Conservation (phyloP, 2,329 filamentous ascomycete genomes). For the Phoma sp. region DNA sequence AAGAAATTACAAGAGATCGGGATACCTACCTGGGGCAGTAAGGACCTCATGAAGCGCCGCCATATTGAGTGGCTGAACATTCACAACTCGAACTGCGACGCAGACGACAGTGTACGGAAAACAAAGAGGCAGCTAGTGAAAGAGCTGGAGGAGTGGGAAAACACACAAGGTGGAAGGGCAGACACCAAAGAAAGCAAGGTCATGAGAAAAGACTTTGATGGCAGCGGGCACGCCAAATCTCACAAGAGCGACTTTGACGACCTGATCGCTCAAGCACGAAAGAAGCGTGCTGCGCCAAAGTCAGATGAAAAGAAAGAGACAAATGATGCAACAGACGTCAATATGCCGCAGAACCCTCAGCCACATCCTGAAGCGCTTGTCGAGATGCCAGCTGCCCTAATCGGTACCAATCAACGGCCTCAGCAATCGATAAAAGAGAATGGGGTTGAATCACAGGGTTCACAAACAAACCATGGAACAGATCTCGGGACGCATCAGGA, state of each 20-base stretch:
- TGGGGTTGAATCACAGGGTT: constrained; percentile 12
- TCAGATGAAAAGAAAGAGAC: constrained; percentile 23
- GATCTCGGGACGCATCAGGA: constrained; percentile 30
- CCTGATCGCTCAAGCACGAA: constrained; percentile 78
- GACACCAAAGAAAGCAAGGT: constrained; percentile 57
- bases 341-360: no score
- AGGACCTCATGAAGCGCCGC: constrained; percentile 74
- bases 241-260: constrained; percentile 80
- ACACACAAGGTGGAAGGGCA: constrained; percentile 72
- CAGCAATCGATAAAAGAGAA: constrained; percentile 5
- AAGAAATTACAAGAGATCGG: constrained; percentile 85
- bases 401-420: neutral
- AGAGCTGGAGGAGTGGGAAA: constrained; percentile 87
- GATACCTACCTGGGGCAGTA: constrained; percentile 73
- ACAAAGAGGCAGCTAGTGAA: constrained; percentile 73
- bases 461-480: constrained; percentile 35
- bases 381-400: neutral
- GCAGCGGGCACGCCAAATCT: constrained; percentile 73
- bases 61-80: constrained; percentile 95
- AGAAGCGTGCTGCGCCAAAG: constrained; percentile 56
- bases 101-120: constrained; percentile 68
- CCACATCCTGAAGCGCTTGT: neutral
- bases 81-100: constrained; percentile 97
- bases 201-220: constrained; percentile 90
- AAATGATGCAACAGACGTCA: no score